These are phyloP conservation scores for Metschnikowia sp. DNA, from an alignment of 805 yeast genomes.

Conservation along the genomic window DNA sequence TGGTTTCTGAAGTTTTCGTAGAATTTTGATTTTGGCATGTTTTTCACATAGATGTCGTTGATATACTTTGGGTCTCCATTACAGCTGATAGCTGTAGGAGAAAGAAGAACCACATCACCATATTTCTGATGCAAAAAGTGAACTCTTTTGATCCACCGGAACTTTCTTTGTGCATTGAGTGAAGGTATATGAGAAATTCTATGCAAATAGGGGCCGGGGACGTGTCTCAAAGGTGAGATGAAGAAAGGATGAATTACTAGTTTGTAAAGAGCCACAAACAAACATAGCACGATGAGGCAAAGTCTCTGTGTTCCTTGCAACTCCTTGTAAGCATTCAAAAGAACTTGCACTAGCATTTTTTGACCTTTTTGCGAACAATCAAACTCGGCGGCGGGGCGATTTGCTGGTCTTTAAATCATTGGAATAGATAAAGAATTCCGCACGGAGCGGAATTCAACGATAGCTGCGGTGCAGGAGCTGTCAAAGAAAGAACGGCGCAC, in stretches of 20 bases:
- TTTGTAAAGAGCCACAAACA: conserved; percentile 28
- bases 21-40: conserved; percentile 55
- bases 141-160: conserved; percentile 38
- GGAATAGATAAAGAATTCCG: conserved; percentile 11
- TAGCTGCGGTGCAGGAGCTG: conserved; percentile 4
- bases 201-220: conserved; percentile 60
- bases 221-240: conserved; percentile 44
- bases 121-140: conserved; percentile 50
- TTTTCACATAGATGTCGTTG: conserved; percentile 53
- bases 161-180: conserved; percentile 43
- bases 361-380: conserved; percentile 4
- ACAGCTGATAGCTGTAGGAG: conserved; percentile 61
- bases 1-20: conserved; percentile 60
- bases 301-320: neutral
- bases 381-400: conserved; percentile 1
- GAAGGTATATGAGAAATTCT: conserved; percentile 39
- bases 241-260: conserved; percentile 44
- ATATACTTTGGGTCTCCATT: conserved; percentile 47
- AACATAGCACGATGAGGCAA: conserved; percentile 1
- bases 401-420: conserved; percentile 11
- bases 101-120: conserved; percentile 60
- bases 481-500: no score
- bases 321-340: neutral
- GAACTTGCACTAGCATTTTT: conserved; percentile 10
- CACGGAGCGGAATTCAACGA: conserved; percentile 10